A percentile compares a stretch with the other conserved stretches of the same genome.
Evolutionary conservation across 2,329 filamentous ascomycete species (phyloP).

Genomic region (Scleromitrula shiraiana): DNA sequence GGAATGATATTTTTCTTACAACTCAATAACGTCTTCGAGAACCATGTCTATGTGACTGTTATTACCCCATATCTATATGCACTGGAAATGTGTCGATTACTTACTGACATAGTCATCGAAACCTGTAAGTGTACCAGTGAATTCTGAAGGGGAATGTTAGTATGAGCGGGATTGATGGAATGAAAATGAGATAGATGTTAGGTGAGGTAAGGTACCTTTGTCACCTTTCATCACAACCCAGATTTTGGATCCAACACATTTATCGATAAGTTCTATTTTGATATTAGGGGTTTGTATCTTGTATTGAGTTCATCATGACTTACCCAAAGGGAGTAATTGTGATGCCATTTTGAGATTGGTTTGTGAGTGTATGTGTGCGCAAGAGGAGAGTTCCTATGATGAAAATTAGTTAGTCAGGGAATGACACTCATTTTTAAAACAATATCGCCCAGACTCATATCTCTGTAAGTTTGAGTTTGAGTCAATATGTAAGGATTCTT

Average conservation of each 20-base stretch:
- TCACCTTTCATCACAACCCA: conserved; percentile 99
- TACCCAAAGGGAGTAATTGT: conserved; percentile 28
- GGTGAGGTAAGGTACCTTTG: no score
- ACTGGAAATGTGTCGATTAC: conserved; percentile 45
- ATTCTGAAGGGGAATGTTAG: conserved; percentile 52
- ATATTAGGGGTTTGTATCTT: conserved; percentile 16
- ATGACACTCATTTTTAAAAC: no score
- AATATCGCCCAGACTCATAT: no score
- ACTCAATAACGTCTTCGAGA: conserved; percentile 92
- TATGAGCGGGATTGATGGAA: neutral
- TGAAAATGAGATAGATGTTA: no score
- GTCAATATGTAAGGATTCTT: neutral
- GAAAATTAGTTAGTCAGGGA: neutral
- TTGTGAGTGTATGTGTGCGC: neutral
- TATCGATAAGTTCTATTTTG: conserved; percentile 84
- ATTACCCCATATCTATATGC: no score
- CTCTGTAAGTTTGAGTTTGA: neutral
- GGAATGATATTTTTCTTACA: conserved; percentile 46
- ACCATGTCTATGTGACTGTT: conserved; percentile 74
- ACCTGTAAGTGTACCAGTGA: conserved; percentile 85
- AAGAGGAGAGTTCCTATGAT: neutral
- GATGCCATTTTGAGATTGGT: conserved; percentile 23
- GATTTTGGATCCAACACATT: conserved; percentile 94
- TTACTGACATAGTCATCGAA: conserved; percentile 99
- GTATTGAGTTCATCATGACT: conserved; percentile 6